These are phyloP conservation scores for Fusarium drepaniforme DNA, from an alignment of 2,329 filamentous ascomycete genomes.

Conservation along the genomic window DNA sequence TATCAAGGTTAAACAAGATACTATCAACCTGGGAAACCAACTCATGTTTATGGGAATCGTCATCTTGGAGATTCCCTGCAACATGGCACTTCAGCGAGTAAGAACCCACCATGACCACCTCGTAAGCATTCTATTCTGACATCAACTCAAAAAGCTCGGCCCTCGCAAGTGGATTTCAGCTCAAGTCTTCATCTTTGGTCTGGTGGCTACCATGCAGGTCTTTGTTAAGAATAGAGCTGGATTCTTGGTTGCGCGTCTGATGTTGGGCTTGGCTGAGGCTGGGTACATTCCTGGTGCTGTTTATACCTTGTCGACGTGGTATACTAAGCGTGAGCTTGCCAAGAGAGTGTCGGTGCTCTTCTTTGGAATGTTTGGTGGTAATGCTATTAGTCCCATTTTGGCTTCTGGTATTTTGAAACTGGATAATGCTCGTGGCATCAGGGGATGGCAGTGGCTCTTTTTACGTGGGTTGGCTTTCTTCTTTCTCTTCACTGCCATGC, in stretches of 20 bases:
- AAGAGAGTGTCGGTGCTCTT: constrained; percentile 63
- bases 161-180: constrained; percentile 58
- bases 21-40: constrained; percentile 65
- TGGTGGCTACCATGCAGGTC: constrained; percentile 59
- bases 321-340: constrained; percentile 58
- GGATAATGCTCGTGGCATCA: constrained; percentile 53
- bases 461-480: constrained; percentile 50
- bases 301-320: constrained; percentile 65
- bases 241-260: constrained; percentile 57
- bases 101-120: not conserved
- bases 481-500: not conserved
- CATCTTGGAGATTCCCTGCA: constrained; percentile 63
- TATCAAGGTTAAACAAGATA: constrained; percentile 58
- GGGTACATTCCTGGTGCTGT: constrained; percentile 65
- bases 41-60: constrained; percentile 65
- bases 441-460: constrained; percentile 65
- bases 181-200: constrained; percentile 61
- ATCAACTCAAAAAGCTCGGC: not conserved
- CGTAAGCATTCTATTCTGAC: not conserved
- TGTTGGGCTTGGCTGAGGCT: constrained; percentile 63
- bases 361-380: constrained; percentile 65
- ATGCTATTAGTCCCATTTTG: constrained; percentile 61
- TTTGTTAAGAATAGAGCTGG: constrained; percentile 57
- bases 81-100: constrained; percentile 56
- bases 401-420: constrained; percentile 61